Conservation (phyloP, 1,284 basidiomycete genomes). For the Boletus smithii region DNA sequence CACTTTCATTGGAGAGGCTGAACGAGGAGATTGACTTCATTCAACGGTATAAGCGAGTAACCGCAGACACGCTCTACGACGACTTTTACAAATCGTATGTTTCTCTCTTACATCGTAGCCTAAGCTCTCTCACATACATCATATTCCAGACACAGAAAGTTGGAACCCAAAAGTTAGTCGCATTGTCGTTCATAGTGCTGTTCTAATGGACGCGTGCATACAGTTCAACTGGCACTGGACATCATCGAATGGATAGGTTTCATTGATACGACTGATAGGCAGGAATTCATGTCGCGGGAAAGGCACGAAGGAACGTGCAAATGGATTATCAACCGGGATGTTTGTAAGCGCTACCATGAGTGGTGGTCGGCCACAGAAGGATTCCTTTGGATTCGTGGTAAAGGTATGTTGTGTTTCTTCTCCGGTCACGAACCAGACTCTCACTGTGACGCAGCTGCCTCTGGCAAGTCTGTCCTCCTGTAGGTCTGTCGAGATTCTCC, state of each 20-base stretch:
- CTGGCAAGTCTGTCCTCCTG: conserved; percentile 28
- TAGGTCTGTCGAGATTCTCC: conserved; percentile 5
- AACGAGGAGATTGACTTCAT: conserved; percentile 25
- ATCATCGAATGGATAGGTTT: conserved; percentile 27
- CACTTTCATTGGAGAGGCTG: conserved; percentile 22
- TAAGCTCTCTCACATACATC: background rate
- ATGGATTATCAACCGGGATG: conserved; percentile 24
- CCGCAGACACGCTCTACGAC: conserved; percentile 18
- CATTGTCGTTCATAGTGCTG: background rate
- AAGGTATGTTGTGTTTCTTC: conserved; percentile 11
- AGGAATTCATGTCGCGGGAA: conserved; percentile 29
- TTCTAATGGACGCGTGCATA: conserved; percentile 7
- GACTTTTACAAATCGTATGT: conserved; percentile 26
- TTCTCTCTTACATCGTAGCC: background rate
- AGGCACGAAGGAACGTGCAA: conserved; percentile 25
- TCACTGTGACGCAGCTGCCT: conserved; percentile 18
- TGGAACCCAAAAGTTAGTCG: conserved; percentile 27
- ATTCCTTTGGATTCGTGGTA: conserved; percentile 29
- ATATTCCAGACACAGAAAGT: conserved; percentile 15
- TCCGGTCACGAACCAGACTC: background rate
- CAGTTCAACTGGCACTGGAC: conserved; percentile 23
- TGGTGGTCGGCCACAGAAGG: conserved; percentile 22
- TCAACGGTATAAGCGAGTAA: conserved; percentile 18
- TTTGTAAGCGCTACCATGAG: conserved; percentile 23
- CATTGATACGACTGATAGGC: conserved; percentile 24